A percentile compares a stretch with the other conserved stretches of the same genome.
These are phyloP conservation scores for Tetrahymena borealis DNA, from an alignment of 73 alveolate genomes.

Conservation along the genomic window DNA sequence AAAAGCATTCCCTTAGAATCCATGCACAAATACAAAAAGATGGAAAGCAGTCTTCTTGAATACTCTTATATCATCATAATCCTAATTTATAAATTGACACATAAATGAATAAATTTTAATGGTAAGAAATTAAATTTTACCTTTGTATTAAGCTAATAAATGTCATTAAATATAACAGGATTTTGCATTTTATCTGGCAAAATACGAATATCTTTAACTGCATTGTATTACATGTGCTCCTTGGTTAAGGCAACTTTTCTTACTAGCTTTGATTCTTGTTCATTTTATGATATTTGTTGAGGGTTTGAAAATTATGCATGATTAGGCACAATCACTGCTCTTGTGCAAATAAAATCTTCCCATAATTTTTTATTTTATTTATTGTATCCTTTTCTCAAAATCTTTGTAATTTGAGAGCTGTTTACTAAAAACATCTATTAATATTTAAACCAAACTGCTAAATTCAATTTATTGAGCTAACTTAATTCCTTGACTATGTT, in stretches of 20 bases:
- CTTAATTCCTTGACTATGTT: not conserved
- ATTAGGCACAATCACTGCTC: not conserved
- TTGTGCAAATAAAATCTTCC: not conserved
- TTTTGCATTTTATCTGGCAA: not conserved
- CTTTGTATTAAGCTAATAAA: not conserved
- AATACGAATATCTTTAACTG: not conserved
- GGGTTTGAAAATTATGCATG: not conserved
- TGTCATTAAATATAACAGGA: not conserved
- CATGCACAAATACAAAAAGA: conserved; percentile 87
- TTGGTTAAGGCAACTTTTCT: not conserved
- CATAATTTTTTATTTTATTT: not conserved
- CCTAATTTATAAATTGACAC: not conserved
- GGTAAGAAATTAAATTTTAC: not conserved
- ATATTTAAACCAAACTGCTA: not conserved
- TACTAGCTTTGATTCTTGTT: not conserved
- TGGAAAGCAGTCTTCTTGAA: conserved; percentile 37
- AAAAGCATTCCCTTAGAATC: conserved; percentile 87
- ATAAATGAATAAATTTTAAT: not conserved
- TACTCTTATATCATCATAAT: not conserved
- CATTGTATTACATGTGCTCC: not conserved
- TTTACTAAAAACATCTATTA: not conserved
- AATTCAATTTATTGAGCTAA: not conserved
- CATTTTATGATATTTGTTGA: not conserved
- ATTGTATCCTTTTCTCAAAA: not conserved
- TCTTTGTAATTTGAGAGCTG: not conserved